Evolutionary conservation across 768 basidiomycete species (phyloP).

Genomic region (Termitomyces titanicus): DNA sequence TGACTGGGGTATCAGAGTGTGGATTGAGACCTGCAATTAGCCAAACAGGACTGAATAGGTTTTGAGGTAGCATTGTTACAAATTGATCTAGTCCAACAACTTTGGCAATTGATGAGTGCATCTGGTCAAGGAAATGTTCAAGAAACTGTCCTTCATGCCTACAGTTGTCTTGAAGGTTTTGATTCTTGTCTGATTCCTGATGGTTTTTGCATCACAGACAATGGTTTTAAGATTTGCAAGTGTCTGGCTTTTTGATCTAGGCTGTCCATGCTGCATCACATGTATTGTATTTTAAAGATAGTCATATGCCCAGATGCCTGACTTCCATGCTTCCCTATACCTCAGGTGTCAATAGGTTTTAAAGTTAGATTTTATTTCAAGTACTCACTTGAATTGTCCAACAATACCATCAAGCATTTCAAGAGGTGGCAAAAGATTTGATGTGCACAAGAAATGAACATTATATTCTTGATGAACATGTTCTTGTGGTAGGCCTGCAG

Average conservation of each 20-base stretch:
- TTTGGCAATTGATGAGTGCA: background rate
- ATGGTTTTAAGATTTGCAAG: background rate
- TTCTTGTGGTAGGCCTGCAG: conserved; percentile 23
- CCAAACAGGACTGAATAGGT: conserved; percentile 2
- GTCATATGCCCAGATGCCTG: too few species aligned
- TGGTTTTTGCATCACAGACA: background rate
- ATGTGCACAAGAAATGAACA: conserved; percentile 29
- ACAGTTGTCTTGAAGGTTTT: background rate
- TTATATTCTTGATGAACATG: conserved; percentile 20
- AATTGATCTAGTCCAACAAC: background rate
- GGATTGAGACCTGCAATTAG: conserved; percentile 26
- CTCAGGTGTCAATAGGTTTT: too few species aligned
- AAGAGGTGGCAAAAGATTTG: conserved; percentile 26
- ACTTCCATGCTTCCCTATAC: too few species aligned
- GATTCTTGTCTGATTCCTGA: background rate
- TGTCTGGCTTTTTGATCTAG: background rate
- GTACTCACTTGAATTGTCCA: background rate
- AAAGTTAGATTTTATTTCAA: too few species aligned
- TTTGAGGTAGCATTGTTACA: background rate
- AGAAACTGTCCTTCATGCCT: conserved; percentile 2
- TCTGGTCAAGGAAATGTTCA: background rate
- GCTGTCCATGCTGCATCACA: background rate
- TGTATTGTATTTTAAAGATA: background rate
- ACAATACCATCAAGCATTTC: conserved; percentile 23
- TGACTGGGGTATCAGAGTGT: conserved; percentile 38